Base-by-base conservation (phyloP, 441 rosid genomes). In the Viola pubescens region DNA sequence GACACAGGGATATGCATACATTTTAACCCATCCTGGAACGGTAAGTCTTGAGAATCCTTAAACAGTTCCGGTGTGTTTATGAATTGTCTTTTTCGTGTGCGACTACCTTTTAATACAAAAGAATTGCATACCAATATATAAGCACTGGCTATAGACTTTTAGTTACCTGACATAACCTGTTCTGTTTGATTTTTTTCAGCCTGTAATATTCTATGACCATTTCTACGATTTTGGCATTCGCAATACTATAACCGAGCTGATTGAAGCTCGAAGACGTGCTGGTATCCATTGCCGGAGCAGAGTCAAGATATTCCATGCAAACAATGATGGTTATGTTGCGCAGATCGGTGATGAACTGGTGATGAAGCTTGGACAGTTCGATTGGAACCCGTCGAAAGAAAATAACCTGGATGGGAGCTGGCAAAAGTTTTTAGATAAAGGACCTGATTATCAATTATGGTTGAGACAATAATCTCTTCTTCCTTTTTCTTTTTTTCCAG, bases 1-100 rank as follows among this genome's bases (percentile, higher is more conserved):
- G 59, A 56, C 60, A 11, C 76, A 75, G 9, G 84, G 82, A 59
- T 77, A 80, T 61, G 81, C 78, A 9, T 77, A 80, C 64, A 76
- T 74, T 40, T 53, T 80, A 69, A 77, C 84, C 7, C 84, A 80
- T 72, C 81, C 84, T 13, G 81, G 81, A 65, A 80, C 79, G 13
- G 81, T 79, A 44, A 73, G 75, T 64, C 63, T 51, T 38, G 8
- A 52, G 34, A 26, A 26, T 26, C 34, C 34, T 0, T 2, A 26
- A 46, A 49, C 57, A 42, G 49, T 48, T 40, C 38, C 48, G 38
- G 37, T n/a, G 38, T 64, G 8, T 7, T 12, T 12, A 3, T 5
- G 42, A 44, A 46, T 2, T 26, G 2, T 26, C 34, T 26, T 26
- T 26, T 26, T 26, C 34, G 34, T 26, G 34, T 26, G 34, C 3